These are phyloP conservation scores for Populus hybrid DNA, from an alignment of 441 rosid species.

Conservation along the genomic window DNA sequence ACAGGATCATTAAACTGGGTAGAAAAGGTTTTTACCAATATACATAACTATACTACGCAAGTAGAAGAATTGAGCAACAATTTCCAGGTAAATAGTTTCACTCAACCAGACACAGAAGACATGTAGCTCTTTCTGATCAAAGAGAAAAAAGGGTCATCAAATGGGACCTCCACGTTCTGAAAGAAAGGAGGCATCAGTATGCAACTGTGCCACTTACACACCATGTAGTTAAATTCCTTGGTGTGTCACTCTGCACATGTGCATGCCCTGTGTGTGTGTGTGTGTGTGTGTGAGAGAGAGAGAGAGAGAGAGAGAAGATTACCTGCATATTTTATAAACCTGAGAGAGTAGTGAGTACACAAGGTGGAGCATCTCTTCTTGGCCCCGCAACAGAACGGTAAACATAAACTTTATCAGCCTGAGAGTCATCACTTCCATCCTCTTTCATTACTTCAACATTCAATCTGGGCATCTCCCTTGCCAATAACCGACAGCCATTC, in stretches of 20 bases:
- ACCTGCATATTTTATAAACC: conserved; percentile 24
- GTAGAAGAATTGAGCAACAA: neutral
- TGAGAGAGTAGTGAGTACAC: conserved; percentile 54
- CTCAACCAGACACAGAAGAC: neutral
- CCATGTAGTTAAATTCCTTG: neutral
- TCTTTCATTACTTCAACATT: conserved; percentile 77
- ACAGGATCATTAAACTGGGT: neutral
- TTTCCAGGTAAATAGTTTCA: neutral
- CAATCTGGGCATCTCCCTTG: conserved; percentile 59
- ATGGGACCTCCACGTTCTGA: neutral
- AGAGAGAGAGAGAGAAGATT: conserved; percentile 4
- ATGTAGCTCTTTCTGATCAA: neutral
- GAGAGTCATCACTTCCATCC: conserved; percentile 48
- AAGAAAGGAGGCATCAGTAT: neutral
- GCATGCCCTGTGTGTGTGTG: neutral
- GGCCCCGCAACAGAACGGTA: conserved; percentile 70
- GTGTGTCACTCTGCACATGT: neutral
- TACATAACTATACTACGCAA: neutral
- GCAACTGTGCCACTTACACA: neutral
- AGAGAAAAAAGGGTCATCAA: neutral
- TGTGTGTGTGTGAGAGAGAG: neutral
- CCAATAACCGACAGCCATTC: conserved; percentile 49
- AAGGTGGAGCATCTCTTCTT: conserved; percentile 62
- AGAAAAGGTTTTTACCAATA: neutral
- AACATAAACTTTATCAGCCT: conserved; percentile 56